These are phyloP conservation scores for Strigomonas galati DNA, from an alignment of 208 protist species.

Conservation along the genomic window DNA sequence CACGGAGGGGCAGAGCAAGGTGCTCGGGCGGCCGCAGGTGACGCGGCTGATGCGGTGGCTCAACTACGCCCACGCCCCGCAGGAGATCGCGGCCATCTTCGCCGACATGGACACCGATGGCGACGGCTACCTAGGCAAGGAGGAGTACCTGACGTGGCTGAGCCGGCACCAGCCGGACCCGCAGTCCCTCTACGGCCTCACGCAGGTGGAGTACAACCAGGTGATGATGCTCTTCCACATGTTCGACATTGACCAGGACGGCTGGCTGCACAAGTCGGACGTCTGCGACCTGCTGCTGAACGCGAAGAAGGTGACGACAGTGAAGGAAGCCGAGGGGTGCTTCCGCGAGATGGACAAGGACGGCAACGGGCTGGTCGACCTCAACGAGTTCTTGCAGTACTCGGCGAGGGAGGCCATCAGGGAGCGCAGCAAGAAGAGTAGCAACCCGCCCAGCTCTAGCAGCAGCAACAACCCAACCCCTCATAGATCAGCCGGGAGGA, in stretches of 20 bases:
- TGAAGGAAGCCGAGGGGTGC: conserved; percentile 23
- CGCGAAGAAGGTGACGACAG: conserved; percentile 36
- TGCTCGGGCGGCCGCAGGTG: conserved; percentile 49
- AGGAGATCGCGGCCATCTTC: conserved; percentile 78
- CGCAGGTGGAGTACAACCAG: conserved; percentile 77
- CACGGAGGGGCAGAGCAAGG: conserved; percentile 56
- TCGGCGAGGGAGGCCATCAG: conserved; percentile 22
- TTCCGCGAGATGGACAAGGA: conserved; percentile 62
- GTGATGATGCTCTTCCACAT: conserved; percentile 84
- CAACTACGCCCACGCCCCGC: conserved; percentile 66
- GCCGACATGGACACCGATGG: conserved; percentile 66
- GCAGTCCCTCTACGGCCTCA: conserved; percentile 61
- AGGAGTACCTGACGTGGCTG: conserved; percentile 76
- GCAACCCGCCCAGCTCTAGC: neutral
- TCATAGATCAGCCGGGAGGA: too few species aligned
- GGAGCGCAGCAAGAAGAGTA: neutral
- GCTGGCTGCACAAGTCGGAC: conserved; percentile 47
- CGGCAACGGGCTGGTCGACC: conserved; percentile 40
- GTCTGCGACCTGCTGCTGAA: conserved; percentile 53
- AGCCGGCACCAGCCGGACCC: conserved; percentile 67
- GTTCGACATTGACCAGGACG: conserved; percentile 72
- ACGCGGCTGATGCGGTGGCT: conserved; percentile 65
- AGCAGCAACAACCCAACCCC: neutral
- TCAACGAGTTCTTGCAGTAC: conserved; percentile 79
- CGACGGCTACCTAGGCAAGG: conserved; percentile 51